A percentile compares a stretch with the other conserved stretches of the same genome.
Conservation (phyloP, 192 early-diverging fungal genomes). For the Coemansia sp. region DNA sequence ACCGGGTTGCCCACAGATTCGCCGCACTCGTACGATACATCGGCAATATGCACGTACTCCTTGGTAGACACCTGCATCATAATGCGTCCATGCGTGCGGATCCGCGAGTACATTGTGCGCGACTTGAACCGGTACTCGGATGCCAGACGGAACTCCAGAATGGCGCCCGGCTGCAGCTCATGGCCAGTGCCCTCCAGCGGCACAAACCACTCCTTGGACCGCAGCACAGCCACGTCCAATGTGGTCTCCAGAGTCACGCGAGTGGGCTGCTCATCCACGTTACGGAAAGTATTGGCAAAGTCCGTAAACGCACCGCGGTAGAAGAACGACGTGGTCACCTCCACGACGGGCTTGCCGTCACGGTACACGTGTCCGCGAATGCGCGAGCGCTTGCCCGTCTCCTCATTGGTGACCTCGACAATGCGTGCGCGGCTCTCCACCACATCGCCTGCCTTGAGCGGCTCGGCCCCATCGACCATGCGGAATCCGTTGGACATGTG, state of each 20-base stretch:
- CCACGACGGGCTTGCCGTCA: conserved; percentile 73
- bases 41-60: conserved; percentile 79
- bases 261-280: conserved; percentile 77
- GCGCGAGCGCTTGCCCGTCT: conserved; percentile 88
- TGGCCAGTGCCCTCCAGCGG: conserved; percentile 18
- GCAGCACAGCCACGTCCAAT: conserved; percentile 88
- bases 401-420: conserved; percentile 82
- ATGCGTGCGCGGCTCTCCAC: conserved; percentile 82
- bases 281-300: conserved; percentile 84
- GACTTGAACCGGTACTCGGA: conserved; percentile 52
- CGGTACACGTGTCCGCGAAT: conserved; percentile 79
- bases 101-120: conserved; percentile 61
- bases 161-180: conserved; percentile 61
- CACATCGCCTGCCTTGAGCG: conserved; percentile 74
- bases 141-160: conserved; percentile 53
- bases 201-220: conserved; percentile 87
- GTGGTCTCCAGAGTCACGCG: conserved; percentile 67
- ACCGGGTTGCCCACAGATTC: conserved; percentile 85
- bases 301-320: conserved; percentile 88
- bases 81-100: conserved; percentile 73
- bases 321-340: conserved; percentile 87
- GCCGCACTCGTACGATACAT: conserved; percentile 71
- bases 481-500: conserved; percentile 89
- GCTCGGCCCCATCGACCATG: conserved; percentile 53
- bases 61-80: conserved; percentile 77